These are phyloP conservation scores for Penicillium frequentans DNA, from an alignment of 2,329 filamentous ascomycete species.

Conservation along the genomic window DNA sequence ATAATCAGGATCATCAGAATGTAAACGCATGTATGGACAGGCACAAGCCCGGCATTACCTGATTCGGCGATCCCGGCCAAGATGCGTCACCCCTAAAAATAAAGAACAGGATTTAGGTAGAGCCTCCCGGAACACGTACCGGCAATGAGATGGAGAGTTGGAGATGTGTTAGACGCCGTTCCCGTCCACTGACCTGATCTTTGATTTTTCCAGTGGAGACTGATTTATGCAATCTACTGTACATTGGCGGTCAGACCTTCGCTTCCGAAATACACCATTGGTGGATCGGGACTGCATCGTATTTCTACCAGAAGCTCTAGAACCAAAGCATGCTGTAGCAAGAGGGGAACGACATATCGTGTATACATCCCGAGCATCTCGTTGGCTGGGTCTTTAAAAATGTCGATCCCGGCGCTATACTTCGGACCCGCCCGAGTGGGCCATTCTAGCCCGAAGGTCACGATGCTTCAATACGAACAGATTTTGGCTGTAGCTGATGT, in stretches of 20 bases:
- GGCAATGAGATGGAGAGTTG: background rate
- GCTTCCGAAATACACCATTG: background rate
- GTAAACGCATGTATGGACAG: background rate
- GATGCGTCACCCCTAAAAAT: slow-evolving; percentile 8
- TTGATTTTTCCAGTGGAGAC: background rate
- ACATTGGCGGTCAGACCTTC: too few relatives aligned
- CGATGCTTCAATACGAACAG: background rate
- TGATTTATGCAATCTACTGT: background rate
- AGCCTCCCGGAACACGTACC: background rate
- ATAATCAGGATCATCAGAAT: background rate
- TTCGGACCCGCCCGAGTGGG: slow-evolving; percentile 10
- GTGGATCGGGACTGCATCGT: background rate
- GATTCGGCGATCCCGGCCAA: slow-evolving; percentile 18
- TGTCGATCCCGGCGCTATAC: slow-evolving; percentile 14
- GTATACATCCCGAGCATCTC: background rate
- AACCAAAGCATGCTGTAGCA: too few relatives aligned
- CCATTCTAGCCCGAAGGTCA: slow-evolving; percentile 8
- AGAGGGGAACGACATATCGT: background rate
- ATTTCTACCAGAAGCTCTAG: background rate
- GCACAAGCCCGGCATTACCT: slow-evolving; percentile 9
- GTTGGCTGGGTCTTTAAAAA: background rate
- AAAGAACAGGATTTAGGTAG: background rate
- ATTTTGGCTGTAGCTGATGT: background rate
- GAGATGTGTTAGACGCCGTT: too few relatives aligned
- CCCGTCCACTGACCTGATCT: background rate